Base-by-base conservation (phyloP, 345 rosid genomes). In the Acer saccharum region DNA sequence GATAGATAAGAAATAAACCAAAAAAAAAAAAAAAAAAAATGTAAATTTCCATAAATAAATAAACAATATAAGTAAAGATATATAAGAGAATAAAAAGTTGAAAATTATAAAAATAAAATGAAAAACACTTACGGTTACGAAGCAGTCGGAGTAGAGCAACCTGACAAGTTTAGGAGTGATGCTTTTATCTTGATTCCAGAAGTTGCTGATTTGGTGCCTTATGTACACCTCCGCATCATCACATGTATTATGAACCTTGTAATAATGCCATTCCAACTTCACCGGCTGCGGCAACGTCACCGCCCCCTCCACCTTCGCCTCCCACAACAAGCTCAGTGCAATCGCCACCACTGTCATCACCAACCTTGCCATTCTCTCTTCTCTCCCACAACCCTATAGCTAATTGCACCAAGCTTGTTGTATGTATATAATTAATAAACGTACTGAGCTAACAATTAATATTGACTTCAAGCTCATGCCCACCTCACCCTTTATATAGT, bases 111-210 rank as follows among this genome's bases (percentile, higher is more conserved):
- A 29, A 29, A 29, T 29, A 29, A 29, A 39, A 17, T 68, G 12
- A 54, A 29, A 14, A 21, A 50, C 12, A 72, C 87, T 1, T 84
- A 92, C 97, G 23, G 87, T 75, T 21, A 89, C 87, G 7, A 92
- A 83, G 81, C 97, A 94, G 64, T 94, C 98, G 0, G 97, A 78
- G 83, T 89, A 90, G 66, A 89, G 89, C 82, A 92, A 82, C 70
- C 91, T 87, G 32, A 90, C 87, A 48, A 92, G 90, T 86, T 92
- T 92, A n/a, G 95, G 83, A 1, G 91, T 78, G 60, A 91, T 78
- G 80, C 74, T 83, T 43, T 35, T 83, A 68, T 90, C 98, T 0
- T 63, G 7, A 21, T 83, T n/a, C 78, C 86, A 90, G 61, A 76
- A 62, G 41, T 0, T 0, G 54, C 74, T 63, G 7, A 92, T 89